phyloP scores from a whole-genome alignment of 148 eudicot genomes.

The Fallopia convolvulus region DNA sequence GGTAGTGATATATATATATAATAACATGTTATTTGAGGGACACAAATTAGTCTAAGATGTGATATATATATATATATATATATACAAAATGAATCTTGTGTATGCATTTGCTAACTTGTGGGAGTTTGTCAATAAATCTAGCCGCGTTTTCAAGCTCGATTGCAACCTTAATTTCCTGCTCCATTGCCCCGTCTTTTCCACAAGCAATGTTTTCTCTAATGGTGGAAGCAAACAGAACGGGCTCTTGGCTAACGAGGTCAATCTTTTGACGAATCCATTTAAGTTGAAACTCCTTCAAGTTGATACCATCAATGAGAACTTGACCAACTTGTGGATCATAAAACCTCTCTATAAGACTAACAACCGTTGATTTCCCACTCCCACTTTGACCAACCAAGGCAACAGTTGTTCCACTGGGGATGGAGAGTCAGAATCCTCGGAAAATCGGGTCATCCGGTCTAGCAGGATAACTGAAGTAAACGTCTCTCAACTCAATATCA shows the following conservation, averaged over 20 bases:
- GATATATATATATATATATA: too few species aligned
- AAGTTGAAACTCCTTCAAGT: slow-evolving; percentile 51
- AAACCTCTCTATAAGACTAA: slow-evolving; percentile 62
- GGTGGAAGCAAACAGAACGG: slow-evolving; percentile 46
- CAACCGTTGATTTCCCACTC: slow-evolving; percentile 66
- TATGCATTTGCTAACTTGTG: slow-evolving; percentile 33
- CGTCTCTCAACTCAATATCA: slow-evolving; percentile 42
- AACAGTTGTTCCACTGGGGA: slow-evolving; percentile 50
- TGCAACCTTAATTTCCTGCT: slow-evolving; percentile 47
- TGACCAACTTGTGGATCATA: slow-evolving; percentile 65
- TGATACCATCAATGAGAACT: slow-evolving; percentile 55
- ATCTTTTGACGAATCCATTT: slow-evolving; percentile 62
- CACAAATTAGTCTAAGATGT: too few species aligned
- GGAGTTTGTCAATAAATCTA: slow-evolving; percentile 52
- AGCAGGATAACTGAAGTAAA: slow-evolving; percentile 56
- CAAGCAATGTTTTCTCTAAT: slow-evolving; percentile 59
- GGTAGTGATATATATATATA: not conserved
- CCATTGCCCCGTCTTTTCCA: slow-evolving; percentile 50
- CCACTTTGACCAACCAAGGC: slow-evolving; percentile 78
- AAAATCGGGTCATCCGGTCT: slow-evolving; percentile 52
- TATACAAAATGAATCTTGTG: not conserved
- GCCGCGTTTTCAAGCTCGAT: slow-evolving; percentile 58
- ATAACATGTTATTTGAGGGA: not conserved
- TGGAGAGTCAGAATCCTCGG: slow-evolving; percentile 40
- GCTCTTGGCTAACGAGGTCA: slow-evolving; percentile 72